Evolutionary conservation across 2,329 filamentous ascomycete genomes (phyloP).

Genomic region (Aspergillus fumigatus): DNA sequence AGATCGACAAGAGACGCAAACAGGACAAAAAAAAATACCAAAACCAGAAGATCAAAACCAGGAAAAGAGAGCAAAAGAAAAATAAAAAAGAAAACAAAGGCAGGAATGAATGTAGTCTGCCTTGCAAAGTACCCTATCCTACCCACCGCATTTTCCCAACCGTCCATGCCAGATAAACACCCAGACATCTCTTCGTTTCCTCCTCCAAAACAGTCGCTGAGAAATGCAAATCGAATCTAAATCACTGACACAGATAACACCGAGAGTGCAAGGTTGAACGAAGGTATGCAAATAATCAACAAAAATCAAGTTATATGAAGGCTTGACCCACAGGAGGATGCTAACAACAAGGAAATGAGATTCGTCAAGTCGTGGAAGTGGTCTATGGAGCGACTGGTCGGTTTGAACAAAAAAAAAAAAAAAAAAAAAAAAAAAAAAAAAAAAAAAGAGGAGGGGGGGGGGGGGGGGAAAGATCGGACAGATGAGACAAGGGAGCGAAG

Average conservation of each 20-base stretch:
- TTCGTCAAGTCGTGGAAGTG: constrained; percentile 26
- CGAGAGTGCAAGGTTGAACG: background rate
- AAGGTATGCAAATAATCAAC: background rate
- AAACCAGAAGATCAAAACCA: background rate
- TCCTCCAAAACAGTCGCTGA: constrained; percentile 18
- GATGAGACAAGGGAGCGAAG: constrained; percentile 3
- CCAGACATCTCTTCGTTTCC: constrained; percentile 10
- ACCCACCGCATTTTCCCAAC: constrained; percentile 14
- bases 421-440: constrained; percentile 8
- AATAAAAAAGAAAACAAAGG: constrained; percentile 3
- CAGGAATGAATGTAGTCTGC: constrained; percentile 1
- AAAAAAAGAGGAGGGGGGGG: too few relatives aligned
- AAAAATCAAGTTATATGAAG: constrained; percentile 7
- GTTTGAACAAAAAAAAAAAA: constrained; percentile 4
- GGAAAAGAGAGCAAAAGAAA: background rate
- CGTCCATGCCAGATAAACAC: constrained; percentile 16
- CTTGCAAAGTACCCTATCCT: constrained; percentile 10
- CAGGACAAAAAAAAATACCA: background rate
- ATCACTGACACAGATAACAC: constrained; percentile 4
- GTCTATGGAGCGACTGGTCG: constrained; percentile 11
- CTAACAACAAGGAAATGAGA: constrained; percentile 8
- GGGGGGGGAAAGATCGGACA: constrained; percentile 9
- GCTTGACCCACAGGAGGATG: constrained; percentile 12
- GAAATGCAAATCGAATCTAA: constrained; percentile 21
- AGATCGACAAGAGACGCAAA: constrained; percentile 3